These are phyloP conservation scores for Suhomyces prunicola DNA, from an alignment of 805 yeast genomes.

Conservation along the genomic window DNA sequence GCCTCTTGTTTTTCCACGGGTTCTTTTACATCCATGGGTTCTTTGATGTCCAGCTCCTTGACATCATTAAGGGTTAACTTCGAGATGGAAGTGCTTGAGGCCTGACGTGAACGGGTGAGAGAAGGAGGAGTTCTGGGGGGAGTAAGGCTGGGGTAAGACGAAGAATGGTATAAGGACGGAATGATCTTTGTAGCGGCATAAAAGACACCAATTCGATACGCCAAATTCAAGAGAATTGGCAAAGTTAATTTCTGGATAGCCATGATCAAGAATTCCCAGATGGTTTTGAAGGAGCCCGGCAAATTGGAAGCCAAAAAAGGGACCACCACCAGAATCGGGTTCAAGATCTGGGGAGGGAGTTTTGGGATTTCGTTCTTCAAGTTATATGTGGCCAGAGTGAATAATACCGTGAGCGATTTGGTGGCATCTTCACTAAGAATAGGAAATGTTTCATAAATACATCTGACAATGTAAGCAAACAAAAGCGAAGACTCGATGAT, in stretches of 20 bases:
- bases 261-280: conserved; percentile 52
- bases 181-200: conserved; percentile 92
- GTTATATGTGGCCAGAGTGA: conserved; percentile 33
- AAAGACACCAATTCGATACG: conserved; percentile 82
- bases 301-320: conserved; percentile 51
- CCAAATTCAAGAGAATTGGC: conserved; percentile 75
- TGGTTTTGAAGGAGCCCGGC: conserved; percentile 50
- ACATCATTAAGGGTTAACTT: not conserved
- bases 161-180: conserved; percentile 60
- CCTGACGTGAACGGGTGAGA: conserved; percentile 28
- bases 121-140: conserved; percentile 44
- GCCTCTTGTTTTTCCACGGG: not conserved
- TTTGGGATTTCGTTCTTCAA: conserved; percentile 33
- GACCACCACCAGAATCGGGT: conserved; percentile 26
- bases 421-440: conserved; percentile 61
- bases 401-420: conserved; percentile 27
- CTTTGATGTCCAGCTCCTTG: not conserved
- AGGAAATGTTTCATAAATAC: conserved; percentile 90
- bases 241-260: conserved; percentile 68
- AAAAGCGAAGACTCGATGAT: conserved; percentile 84
- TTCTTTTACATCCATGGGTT: not conserved
- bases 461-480: conserved; percentile 87
- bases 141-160: conserved; percentile 27
- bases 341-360: conserved; percentile 32
- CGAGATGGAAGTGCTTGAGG: conserved; percentile 14